phyloP scores from a whole-genome alignment of 768 basidiomycete species.

The Udeniomyces megalosporus region DNA sequence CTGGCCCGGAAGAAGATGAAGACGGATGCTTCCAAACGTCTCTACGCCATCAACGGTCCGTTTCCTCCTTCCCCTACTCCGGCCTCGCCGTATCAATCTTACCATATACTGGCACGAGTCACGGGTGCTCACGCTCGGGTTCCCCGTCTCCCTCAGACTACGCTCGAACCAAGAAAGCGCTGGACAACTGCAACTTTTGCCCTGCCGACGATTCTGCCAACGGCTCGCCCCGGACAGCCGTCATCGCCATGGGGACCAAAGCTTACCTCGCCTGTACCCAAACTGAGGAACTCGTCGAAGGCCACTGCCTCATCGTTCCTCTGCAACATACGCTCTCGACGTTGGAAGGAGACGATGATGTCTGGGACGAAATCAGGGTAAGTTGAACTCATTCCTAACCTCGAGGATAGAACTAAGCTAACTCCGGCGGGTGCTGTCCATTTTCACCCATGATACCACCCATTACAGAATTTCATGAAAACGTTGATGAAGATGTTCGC shows the following conservation, averaged over 20 bases:
- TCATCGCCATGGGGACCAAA: constrained; percentile 79
- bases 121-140: not conserved
- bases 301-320: constrained; percentile 90
- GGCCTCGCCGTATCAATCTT: not conserved
- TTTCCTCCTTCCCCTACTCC: not conserved
- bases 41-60: constrained; percentile 86
- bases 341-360: constrained; percentile 89
- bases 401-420: too few relatives aligned
- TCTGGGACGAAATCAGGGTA: constrained; percentile 93
- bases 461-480: constrained; percentile 69
- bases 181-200: constrained; percentile 74
- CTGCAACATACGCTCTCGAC: constrained; percentile 82
- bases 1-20: constrained; percentile 90
- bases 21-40: constrained; percentile 85
- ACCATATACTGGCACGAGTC: not conserved
- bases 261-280: constrained; percentile 79
- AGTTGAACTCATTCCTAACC: constrained; percentile 26
- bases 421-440: too few relatives aligned
- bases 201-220: constrained; percentile 65
- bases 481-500: constrained; percentile 90
- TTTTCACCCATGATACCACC: too few relatives aligned
- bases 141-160: constrained; percentile 52
- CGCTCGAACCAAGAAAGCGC: constrained; percentile 76
- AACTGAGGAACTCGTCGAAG: constrained; percentile 71
- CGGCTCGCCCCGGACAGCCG: constrained; percentile 52